Base-by-base conservation (phyloP, 805 yeast genomes). In the Lipomyces starkeyi region DNA sequence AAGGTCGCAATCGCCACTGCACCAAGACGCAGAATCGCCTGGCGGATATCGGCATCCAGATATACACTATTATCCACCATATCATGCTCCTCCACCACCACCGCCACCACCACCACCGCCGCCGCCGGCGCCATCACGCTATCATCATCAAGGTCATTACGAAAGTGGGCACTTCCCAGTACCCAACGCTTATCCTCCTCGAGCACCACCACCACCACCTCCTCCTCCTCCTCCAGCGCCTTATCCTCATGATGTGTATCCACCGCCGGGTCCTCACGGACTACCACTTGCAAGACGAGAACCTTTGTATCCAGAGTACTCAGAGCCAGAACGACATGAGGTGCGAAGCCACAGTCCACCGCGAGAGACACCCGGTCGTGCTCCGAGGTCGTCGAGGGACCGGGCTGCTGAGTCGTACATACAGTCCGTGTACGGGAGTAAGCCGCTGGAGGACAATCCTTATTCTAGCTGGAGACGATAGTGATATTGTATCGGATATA, bases 211-310 rank as follows among this genome's bases (percentile, higher is more conserved):
- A 14, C 55, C 32, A 52, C 55, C 55, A 20, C 22, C 55, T 11
- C 55, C 55, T 3, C 55, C 55, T 11, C 55, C 57, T 54, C 57
- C 57, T 8, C 57, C 32, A 54, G 34, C 13, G 25, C 32, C 57
- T 25, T 29, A 25, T 27, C 32, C 57, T 54, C 57, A 11, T 3
- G 34, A 5, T 54, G 29, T 4, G 17, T 20, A 14, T 54, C 29
- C 25, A 13, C 14, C 55, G n/a, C 29, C 55, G 43, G 20, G 14
- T 3, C 49, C 49, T 17, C 20, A 43, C 14, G 49, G 49, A 43
- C 22, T 5, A n/a, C 49, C 22, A 17, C 20, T 2, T 43, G 22
- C 49, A 43, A 43, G 49, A 43, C 49, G 22, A 43, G 49, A 17
- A 6, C 22, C 49, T 5, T 17, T 14, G 49, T 43, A 17, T 5